Conservation (phyloP, 2,329 filamentous ascomycete genomes). For the Trichophaea hybrida region DNA sequence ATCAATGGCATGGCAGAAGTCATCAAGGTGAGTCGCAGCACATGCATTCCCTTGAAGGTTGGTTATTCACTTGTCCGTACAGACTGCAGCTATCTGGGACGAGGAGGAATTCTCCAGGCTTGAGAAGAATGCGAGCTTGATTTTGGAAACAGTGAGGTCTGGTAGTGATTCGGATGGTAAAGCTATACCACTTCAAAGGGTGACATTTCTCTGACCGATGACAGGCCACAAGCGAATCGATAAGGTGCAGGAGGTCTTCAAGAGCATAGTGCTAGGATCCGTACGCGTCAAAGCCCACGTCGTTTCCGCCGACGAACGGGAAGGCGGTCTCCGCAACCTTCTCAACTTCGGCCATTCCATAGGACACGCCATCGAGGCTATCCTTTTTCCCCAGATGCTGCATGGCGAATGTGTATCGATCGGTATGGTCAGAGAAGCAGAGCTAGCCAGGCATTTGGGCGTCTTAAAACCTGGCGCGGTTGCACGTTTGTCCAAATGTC, state of each 20-base stretch:
- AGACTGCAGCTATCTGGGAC: conserved; percentile 90
- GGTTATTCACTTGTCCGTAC: not conserved
- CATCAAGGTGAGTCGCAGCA: conserved; percentile 44
- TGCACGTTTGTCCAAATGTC: conserved; percentile 78
- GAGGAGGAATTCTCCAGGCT: conserved; percentile 72
- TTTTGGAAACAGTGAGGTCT: conserved; percentile 57
- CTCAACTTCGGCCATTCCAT: conserved; percentile 98
- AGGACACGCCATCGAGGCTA: conserved; percentile 89
- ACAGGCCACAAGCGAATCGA: conserved; percentile 14
- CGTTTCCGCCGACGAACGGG: conserved; percentile 84
- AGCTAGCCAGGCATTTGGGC: conserved; percentile 77
- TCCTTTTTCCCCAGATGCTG: conserved; percentile 84
- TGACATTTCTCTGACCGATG: not conserved
- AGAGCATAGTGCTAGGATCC: conserved; percentile 72
- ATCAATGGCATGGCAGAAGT: conserved; percentile 99
- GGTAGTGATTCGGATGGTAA: conserved; percentile 37
- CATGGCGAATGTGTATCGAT: conserved; percentile 95
- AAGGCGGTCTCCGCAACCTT: conserved; percentile 83
- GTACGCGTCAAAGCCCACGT: conserved; percentile 89
- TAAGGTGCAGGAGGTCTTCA: conserved; percentile 39
- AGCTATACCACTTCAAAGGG: not conserved
- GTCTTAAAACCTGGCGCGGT: conserved; percentile 75
- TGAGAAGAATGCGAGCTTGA: conserved; percentile 63
- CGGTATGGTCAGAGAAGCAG: conserved; percentile 96
- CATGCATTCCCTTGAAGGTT: not conserved